These are phyloP conservation scores for Tuber melanosporum DNA, from an alignment of 495 filamentous ascomycete species.

Conservation along the genomic window DNA sequence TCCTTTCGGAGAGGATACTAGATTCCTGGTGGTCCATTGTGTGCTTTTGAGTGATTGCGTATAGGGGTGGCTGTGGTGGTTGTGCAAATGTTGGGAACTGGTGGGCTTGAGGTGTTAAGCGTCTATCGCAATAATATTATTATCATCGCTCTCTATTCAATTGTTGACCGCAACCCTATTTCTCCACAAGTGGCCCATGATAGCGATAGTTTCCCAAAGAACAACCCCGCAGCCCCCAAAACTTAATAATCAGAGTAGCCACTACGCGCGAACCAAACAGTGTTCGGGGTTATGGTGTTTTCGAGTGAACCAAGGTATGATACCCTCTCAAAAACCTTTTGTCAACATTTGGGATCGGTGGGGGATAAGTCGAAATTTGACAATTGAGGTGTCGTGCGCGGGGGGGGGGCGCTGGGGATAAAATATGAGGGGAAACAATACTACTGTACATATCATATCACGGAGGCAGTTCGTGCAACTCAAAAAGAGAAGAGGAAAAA, in stretches of 20 bases:
- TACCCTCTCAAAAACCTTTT: neutral
- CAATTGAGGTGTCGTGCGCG: neutral
- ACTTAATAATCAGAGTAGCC: neutral
- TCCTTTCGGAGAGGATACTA: neutral
- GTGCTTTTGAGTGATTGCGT: neutral
- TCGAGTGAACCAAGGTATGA: neutral
- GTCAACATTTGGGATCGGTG: neutral
- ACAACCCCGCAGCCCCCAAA: neutral
- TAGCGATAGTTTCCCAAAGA: neutral
- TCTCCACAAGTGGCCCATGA: neutral
- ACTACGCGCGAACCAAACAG: neutral
- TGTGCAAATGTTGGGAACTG: neutral
- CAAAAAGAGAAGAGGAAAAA: neutral
- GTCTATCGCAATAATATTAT: neutral
- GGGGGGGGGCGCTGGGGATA: too few species aligned
- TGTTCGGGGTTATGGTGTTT: neutral
- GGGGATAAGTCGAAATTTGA: neutral
- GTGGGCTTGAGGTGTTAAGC: neutral
- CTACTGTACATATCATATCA: too few species aligned
- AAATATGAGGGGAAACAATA: neutral
- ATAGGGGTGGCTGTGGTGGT: neutral
- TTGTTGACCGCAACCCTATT: neutral
- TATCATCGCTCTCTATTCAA: neutral
- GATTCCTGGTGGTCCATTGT: neutral
- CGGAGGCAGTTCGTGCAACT: neutral